Conservation (phyloP, 2,329 filamentous ascomycete species). For the Metarhizium anisopliae region DNA sequence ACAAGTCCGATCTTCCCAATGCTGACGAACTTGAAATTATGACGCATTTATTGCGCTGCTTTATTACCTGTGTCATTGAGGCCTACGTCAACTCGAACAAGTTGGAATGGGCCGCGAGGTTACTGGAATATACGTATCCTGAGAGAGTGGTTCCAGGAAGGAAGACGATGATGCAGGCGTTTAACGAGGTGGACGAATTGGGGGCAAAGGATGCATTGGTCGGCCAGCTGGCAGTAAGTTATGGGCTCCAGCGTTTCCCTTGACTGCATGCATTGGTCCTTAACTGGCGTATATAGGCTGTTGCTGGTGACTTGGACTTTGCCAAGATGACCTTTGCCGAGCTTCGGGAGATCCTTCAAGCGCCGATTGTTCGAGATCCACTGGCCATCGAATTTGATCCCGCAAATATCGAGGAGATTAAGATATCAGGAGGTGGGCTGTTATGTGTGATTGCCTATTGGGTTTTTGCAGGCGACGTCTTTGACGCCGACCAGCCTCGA, state of each 20-base stretch:
- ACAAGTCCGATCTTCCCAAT: constrained; percentile 23
- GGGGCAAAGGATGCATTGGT: constrained; percentile 55
- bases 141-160: constrained; percentile 53
- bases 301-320: constrained; percentile 54
- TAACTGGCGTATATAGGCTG: constrained; percentile 32
- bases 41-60: constrained; percentile 59
- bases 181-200: constrained; percentile 53
- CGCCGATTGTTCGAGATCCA: constrained; percentile 33
- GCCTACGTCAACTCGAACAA: constrained; percentile 57
- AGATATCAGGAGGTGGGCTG: constrained; percentile 49
- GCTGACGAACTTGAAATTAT: constrained; percentile 53
- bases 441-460: constrained; percentile 53
- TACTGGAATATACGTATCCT: constrained; percentile 62
- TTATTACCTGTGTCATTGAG: constrained; percentile 70
- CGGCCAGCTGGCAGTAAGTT: constrained; percentile 60
- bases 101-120: constrained; percentile 52
- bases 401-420: constrained; percentile 40
- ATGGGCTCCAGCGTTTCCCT: not conserved
- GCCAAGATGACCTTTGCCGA: constrained; percentile 34
- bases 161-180: constrained; percentile 53
- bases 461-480: constrained; percentile 53
- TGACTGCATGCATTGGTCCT: not conserved
- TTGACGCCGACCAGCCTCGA: constrained; percentile 43
- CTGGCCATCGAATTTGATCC: constrained; percentile 36
- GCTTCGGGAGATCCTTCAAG: constrained; percentile 35